These are phyloP conservation scores for Alternaria conjuncta DNA, from an alignment of 2,329 filamentous ascomycete genomes.

Conservation along the genomic window DNA sequence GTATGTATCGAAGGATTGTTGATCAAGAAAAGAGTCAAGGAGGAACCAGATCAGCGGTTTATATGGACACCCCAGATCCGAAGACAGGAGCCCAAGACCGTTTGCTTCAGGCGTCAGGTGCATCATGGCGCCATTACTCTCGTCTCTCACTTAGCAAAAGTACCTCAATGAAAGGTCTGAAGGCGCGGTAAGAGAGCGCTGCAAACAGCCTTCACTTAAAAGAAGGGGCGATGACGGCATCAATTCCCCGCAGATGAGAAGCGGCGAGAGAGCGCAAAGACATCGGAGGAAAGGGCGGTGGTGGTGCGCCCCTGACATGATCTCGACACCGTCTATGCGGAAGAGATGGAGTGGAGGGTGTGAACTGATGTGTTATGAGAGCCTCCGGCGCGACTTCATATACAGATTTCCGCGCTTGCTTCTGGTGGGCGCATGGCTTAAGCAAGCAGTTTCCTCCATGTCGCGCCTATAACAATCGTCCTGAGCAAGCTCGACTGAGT, in stretches of 20 bases:
- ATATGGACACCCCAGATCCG: not conserved
- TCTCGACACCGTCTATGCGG: not conserved
- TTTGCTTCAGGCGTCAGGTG: not conserved
- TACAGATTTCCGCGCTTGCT: not conserved
- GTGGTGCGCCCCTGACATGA: not conserved
- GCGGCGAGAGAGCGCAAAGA: not conserved
- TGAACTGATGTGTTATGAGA: not conserved
- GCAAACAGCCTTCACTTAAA: not conserved
- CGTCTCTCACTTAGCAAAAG: not conserved
- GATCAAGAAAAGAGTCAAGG: not conserved
- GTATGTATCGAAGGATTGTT: not conserved
- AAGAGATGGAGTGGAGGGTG: not conserved
- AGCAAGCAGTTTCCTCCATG: not conserved
- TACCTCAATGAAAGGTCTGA: not conserved
- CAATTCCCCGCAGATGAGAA: accelerated
- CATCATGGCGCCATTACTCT: not conserved
- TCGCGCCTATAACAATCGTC: not conserved
- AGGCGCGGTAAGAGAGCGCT: not conserved
- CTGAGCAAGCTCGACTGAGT: not conserved
- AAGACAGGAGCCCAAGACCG: not conserved
- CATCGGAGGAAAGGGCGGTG: not conserved
- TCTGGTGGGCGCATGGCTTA: too few relatives aligned
- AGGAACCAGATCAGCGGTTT: not conserved
- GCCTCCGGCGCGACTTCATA: not conserved
- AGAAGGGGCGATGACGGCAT: not conserved